Conservation (phyloP, 1,284 basidiomycete species). For the Ceratobasidium sp. region DNA sequence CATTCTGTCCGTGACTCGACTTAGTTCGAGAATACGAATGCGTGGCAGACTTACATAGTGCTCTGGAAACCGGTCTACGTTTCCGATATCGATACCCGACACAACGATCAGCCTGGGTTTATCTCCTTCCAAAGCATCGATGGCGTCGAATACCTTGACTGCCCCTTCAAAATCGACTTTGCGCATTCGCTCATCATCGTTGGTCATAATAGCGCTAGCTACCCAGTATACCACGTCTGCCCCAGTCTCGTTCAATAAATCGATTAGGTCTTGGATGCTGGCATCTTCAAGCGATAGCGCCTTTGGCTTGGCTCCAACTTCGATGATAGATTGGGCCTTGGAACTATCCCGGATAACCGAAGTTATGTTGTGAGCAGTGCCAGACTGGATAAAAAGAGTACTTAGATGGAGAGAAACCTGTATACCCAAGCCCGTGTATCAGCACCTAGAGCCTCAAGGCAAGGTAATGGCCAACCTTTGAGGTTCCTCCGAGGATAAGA, state of each 20-base stretch:
- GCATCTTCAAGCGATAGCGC: too few relatives aligned
- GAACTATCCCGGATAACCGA: too few relatives aligned
- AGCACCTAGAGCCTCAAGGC: not conserved
- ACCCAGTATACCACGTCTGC: too few relatives aligned
- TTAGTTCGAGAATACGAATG: slow-evolving; percentile 16
- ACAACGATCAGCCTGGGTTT: slow-evolving; percentile 66
- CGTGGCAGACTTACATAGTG: slow-evolving; percentile 58
- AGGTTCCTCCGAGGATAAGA: slow-evolving; percentile 60
- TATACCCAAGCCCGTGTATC: too few relatives aligned
- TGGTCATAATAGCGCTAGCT: too few relatives aligned
- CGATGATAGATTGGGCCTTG: too few relatives aligned
- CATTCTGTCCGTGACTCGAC: slow-evolving; percentile 51
- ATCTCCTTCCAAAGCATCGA: slow-evolving; percentile 63
- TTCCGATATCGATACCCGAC: slow-evolving; percentile 66
- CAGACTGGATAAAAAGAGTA: slow-evolving; percentile 47
- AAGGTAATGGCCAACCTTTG: slow-evolving; percentile 51
- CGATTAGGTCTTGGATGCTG: too few relatives aligned
- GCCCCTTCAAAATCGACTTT: slow-evolving; percentile 75
- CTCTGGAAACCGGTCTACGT: slow-evolving; percentile 58
- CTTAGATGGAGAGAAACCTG: slow-evolving; percentile 66
- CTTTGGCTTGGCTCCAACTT: too few relatives aligned
- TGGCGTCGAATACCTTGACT: slow-evolving; percentile 73
- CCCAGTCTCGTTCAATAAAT: too few relatives aligned
- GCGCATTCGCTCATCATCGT: slow-evolving; percentile 63
- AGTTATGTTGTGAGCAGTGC: too few relatives aligned